Conservation (phyloP, 805 yeast genomes). For the Saccharomycopsis sp. region DNA sequence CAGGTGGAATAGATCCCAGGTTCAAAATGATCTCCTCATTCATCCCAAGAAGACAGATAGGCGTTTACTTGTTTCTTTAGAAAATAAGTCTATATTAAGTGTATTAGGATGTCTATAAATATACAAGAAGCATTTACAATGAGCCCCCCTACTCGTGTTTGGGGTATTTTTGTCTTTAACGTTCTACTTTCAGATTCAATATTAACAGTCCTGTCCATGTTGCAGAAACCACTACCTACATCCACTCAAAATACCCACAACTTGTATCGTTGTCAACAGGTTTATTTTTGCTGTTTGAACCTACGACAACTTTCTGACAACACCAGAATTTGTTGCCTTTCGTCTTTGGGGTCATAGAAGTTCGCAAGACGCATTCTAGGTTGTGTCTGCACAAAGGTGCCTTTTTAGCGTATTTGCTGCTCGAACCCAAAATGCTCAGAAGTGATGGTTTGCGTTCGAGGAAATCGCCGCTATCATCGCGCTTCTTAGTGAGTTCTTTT, state of each 20-base stretch:
- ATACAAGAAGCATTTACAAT: no score
- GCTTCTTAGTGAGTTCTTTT: constrained; percentile 1
- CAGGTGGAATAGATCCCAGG: no score
- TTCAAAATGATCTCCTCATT: no score
- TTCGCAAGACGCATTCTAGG: constrained; percentile 38
- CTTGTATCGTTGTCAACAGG: constrained; percentile 29
- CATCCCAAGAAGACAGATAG: no score
- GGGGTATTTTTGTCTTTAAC: no score
- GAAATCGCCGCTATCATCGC: neutral
- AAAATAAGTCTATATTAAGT: no score
- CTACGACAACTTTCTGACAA: constrained; percentile 31
- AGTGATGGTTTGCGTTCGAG: neutral
- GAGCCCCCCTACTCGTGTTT: no score
- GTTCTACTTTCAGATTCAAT: no score
- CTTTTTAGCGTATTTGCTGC: neutral
- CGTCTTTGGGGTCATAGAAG: constrained; percentile 38
- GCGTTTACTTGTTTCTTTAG: no score
- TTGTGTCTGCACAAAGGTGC: constrained; percentile 44
- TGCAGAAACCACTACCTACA: no score
- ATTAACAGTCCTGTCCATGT: no score
- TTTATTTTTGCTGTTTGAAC: constrained; percentile 3
- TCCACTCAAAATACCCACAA: constrained; percentile 55
- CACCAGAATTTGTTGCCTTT: constrained; percentile 51
- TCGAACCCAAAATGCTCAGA: neutral
- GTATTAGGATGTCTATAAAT: no score